Evolutionary conservation across 2,329 filamentous ascomycete genomes (phyloP).

Genomic region (Iodosphaeria phyllophila): DNA sequence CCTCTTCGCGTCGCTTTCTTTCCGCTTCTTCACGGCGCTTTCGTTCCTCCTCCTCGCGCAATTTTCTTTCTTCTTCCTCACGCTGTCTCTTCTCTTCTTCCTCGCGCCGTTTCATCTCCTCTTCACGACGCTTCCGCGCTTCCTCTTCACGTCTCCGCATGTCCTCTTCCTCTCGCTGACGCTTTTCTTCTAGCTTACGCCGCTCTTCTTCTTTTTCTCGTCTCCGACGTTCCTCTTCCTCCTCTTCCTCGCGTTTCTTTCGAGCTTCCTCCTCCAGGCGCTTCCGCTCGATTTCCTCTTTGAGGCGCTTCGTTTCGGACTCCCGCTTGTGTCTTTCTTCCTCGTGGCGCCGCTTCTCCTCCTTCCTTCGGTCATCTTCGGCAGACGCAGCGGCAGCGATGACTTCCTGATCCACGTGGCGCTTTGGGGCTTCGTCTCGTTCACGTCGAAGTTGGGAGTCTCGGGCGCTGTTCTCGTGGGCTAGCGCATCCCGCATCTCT

Average conservation of each 20-base stretch:
- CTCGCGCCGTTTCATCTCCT: slow-evolving; percentile 15
- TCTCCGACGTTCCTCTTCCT: slow-evolving; percentile 10
- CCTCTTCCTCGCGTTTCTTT: slow-evolving; percentile 10
- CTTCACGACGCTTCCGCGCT: slow-evolving; percentile 15
- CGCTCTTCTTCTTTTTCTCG: slow-evolving; percentile 12
- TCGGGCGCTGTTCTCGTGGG: slow-evolving; percentile 8
- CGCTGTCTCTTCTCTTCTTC: slow-evolving; percentile 18
- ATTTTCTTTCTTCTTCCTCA: slow-evolving; percentile 16
- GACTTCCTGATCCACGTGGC: slow-evolving; percentile 16
- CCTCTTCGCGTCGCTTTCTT: slow-evolving; percentile 8
- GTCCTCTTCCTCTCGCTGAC: slow-evolving; percentile 10
- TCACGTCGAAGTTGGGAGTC: slow-evolving; percentile 16
- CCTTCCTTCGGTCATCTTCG: slow-evolving; percentile 12
- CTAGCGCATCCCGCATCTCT: slow-evolving; percentile 31
- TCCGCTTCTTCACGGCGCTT: slow-evolving; percentile 16
- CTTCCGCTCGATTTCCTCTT: slow-evolving; percentile 12
- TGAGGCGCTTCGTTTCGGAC: slow-evolving; percentile 9
- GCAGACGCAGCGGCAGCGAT: slow-evolving; percentile 10
- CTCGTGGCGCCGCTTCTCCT: no score
- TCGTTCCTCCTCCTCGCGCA: slow-evolving; percentile 9
- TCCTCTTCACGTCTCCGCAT: slow-evolving; percentile 17
- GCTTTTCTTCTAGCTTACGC: slow-evolving; percentile 8
- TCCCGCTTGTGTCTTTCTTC: slow-evolving; percentile 10
- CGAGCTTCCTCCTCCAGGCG: no score
- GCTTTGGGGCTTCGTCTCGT: slow-evolving; percentile 16